These are phyloP conservation scores for Castanopsis chinensis DNA, from an alignment of 306 rosid genomes.

Conservation along the genomic window DNA sequence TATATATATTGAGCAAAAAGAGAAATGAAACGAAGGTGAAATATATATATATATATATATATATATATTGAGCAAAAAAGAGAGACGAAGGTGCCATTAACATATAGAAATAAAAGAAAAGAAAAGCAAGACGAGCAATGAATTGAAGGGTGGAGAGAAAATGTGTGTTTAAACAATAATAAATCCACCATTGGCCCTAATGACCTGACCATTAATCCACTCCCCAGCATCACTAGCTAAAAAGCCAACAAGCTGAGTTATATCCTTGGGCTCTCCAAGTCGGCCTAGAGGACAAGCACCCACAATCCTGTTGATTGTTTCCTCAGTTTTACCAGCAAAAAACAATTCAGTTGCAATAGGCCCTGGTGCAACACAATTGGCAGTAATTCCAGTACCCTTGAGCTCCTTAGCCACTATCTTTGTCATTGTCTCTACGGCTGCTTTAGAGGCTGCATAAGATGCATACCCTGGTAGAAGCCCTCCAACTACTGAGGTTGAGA, in stretches of 20 bases:
- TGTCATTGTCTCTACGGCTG: slow-evolving; percentile 49
- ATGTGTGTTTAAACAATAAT: not conserved
- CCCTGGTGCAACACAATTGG: slow-evolving; percentile 52
- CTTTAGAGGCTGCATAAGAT: slow-evolving; percentile 48
- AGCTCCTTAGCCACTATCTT: slow-evolving; percentile 53
- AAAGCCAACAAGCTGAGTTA: slow-evolving; percentile 41
- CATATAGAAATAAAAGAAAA: not conserved
- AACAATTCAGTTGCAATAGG: slow-evolving; percentile 49
- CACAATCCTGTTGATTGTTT: slow-evolving; percentile 6
- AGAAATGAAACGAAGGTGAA: too few species aligned
- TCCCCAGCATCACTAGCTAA: slow-evolving; percentile 45
- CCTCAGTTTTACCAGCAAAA: slow-evolving; percentile 39
- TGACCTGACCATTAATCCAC: slow-evolving; percentile 58
- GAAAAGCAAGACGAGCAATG: not conserved
- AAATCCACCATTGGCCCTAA: slow-evolving; percentile 44
- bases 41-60: too few species aligned
- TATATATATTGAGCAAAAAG: too few species aligned
- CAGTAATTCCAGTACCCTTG: slow-evolving; percentile 41
- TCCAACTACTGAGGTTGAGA: slow-evolving; percentile 26
- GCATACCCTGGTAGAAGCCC: slow-evolving; percentile 31
- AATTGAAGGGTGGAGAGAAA: not conserved
- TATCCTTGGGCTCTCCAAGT: slow-evolving; percentile 44
- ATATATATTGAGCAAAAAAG: not conserved
- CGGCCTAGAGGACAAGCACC: slow-evolving; percentile 47
- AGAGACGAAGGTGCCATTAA: not conserved